These are phyloP conservation scores for Scheffersomyces lignicola DNA, from an alignment of 1,139 yeast species.

Conservation along the genomic window DNA sequence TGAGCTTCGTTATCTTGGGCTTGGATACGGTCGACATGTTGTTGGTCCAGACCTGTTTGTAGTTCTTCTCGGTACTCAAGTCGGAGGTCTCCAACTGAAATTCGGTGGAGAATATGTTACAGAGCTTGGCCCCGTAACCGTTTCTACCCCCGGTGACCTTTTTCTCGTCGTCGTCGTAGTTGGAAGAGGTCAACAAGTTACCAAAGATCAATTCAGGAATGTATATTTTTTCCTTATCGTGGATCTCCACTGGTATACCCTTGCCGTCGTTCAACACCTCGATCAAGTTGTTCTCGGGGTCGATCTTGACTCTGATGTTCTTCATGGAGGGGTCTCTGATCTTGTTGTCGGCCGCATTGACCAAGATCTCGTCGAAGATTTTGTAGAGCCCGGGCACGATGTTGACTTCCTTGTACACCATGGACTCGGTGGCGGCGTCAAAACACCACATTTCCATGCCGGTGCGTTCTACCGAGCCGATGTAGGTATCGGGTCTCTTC, in stretches of 20 bases:
- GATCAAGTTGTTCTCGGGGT: conserved; percentile 71
- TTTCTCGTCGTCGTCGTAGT: conserved; percentile 92
- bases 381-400: conserved; percentile 96
- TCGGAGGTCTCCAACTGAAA: conserved; percentile 92
- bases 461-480: conserved; percentile 88
- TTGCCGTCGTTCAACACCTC: conserved; percentile 89
- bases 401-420: conserved; percentile 69
- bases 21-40: conserved; percentile 81
- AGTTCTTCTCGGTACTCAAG: conserved; percentile 56
- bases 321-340: conserved; percentile 93
- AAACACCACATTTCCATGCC: conserved; percentile 85
- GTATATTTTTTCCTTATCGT: conserved; percentile 85
- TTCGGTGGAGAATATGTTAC: conserved; percentile 86
- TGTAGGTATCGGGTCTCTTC: conserved; percentile 96
- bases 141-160: conserved; percentile 99
- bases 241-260: conserved; percentile 95
- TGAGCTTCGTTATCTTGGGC: conserved; percentile 67
- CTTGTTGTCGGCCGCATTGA: conserved; percentile 98
- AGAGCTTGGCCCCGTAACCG: conserved; percentile 94
- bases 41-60: conserved; percentile 80
- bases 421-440: conserved; percentile 66
- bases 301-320: conserved; percentile 75
- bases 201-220: conserved; percentile 98
- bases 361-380: conserved; percentile 95
- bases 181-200: conserved; percentile 88